A percentile compares a stretch with the other conserved stretches of the same genome.
phyloP scores from a whole-genome alignment of 768 basidiomycete species.

The Suillus brevipes region DNA sequence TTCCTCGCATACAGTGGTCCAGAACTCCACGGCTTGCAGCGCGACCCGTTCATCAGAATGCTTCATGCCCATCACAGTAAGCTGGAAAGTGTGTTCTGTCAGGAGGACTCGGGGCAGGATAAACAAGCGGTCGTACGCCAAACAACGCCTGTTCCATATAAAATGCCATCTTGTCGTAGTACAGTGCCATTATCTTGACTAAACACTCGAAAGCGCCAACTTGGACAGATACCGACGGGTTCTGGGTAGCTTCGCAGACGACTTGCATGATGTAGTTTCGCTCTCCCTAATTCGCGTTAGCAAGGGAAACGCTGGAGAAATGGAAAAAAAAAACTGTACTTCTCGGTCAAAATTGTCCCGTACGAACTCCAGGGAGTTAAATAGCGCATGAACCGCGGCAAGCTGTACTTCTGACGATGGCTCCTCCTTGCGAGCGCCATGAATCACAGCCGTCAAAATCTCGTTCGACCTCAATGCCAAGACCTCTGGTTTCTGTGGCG shows the following conservation, averaged over 20 bases:
- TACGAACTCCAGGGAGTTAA: slow-evolving; percentile 96
- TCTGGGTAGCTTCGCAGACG: slow-evolving; percentile 97
- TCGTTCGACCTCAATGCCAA: slow-evolving; percentile 89
- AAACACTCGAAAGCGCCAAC: slow-evolving; percentile 96
- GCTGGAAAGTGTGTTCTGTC: slow-evolving; percentile 42
- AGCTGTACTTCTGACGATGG: slow-evolving; percentile 87
- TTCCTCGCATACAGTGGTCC: slow-evolving; percentile 98
- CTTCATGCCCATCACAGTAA: slow-evolving; percentile 98
- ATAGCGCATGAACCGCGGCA: slow-evolving; percentile 89
- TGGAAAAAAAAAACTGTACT: slow-evolving; percentile 41
- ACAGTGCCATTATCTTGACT: slow-evolving; percentile 94
- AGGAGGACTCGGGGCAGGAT: slow-evolving; percentile 11
- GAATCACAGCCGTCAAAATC: slow-evolving; percentile 97
- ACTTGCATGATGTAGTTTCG: slow-evolving; percentile 99
- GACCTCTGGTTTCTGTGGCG: slow-evolving; percentile 83
- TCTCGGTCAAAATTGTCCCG: slow-evolving; percentile 98
- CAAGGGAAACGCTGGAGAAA: not conserved
- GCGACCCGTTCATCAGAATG: slow-evolving; percentile 88
- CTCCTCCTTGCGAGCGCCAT: slow-evolving; percentile 96
- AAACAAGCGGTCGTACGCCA: slow-evolving; percentile 58
- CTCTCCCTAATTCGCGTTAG: slow-evolving; percentile 67
- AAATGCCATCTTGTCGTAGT: slow-evolving; percentile 98
- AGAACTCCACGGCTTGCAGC: slow-evolving; percentile 97
- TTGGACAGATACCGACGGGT: slow-evolving; percentile 74
- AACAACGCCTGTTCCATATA: slow-evolving; percentile 99